Base-by-base conservation (phyloP, 2,329 filamentous ascomycete species). In the Penicillium sp. region DNA sequence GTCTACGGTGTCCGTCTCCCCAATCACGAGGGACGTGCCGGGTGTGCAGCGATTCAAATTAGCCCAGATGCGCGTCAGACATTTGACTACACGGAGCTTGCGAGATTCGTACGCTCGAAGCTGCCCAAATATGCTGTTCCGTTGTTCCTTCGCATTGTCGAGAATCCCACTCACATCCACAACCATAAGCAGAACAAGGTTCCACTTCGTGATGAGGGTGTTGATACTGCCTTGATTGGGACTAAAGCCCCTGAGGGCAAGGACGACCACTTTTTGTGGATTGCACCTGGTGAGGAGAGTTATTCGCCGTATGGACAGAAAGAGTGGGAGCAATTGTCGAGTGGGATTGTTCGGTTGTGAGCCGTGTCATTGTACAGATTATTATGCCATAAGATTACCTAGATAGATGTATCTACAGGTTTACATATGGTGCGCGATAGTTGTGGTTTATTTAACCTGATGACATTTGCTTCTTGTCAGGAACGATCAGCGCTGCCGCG, bases 111-210 rank as follows among this genome's bases (percentile, higher is more conserved):
- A 2, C 80, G 82, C 7, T 77, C 79, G 14, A 79, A 83, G 49
- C 76, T 92, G 22, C 89, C 89, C 0, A 82, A 81, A 59, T 92
- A 92, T 66, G 89, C 89, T 0, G 87, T 92, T 1, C 89, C 89
- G 0, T 74, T 91, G 2, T 92, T 92, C 74, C 65, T 92, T 40
- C 79, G 89, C 1, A 72, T 90, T 18, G 80, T 89, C 22, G 74
- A 80, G 26, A 70, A 67, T 13, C 56, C 71, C 4, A 66, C 65
- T 9, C 74, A 76, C 55, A 76, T 72, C 35, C 82, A 86, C 6
- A 92, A 91, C 65, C 88, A 90, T 70, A 92, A 92, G 75, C 89
- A 91, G 73, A 89, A 90, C 68, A 92, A 92, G 70, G 82, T 86
- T 2, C 85, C 85, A 0, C 74, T 91, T 44, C 80, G 87, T 65